These are phyloP conservation scores for Zygnema cylindricum DNA, from an alignment of 139 green algal genomes.

Conservation along the genomic window DNA sequence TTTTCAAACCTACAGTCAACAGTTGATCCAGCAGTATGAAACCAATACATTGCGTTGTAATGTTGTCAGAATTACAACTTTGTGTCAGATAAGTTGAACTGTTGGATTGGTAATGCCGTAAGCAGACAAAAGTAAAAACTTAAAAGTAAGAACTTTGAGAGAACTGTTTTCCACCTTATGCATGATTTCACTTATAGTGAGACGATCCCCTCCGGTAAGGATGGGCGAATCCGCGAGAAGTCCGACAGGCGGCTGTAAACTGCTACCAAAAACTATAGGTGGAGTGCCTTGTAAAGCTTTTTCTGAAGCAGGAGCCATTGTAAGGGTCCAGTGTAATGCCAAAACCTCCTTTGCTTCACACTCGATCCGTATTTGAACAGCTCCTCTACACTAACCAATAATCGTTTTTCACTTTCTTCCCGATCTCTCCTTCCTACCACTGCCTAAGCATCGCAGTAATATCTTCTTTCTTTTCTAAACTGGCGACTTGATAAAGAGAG, in stretches of 20 bases:
- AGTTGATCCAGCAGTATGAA: background rate
- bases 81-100: background rate
- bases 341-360: background rate
- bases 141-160: too few relatives aligned
- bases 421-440: background rate
- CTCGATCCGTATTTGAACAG: background rate
- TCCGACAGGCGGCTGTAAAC: background rate
- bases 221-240: background rate
- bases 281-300: too few relatives aligned
- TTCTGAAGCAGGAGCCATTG: too few relatives aligned
- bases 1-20: too few relatives aligned
- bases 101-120: too few relatives aligned
- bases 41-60: background rate
- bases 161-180: conserved; percentile 1
- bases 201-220: background rate
- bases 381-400: background rate
- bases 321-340: too few relatives aligned
- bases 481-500: background rate
- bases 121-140: too few relatives aligned
- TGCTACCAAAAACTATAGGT: background rate
- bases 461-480: background rate
- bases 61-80: background rate
- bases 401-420: background rate
- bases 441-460: background rate
- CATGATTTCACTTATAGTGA: conserved; percentile 17